Percentiles rank a stretch among this genome's conserved stretches.
Conservation (phyloP, 2,329 filamentous ascomycete genomes). For the Tolypocladium ovalisporum region DNA sequence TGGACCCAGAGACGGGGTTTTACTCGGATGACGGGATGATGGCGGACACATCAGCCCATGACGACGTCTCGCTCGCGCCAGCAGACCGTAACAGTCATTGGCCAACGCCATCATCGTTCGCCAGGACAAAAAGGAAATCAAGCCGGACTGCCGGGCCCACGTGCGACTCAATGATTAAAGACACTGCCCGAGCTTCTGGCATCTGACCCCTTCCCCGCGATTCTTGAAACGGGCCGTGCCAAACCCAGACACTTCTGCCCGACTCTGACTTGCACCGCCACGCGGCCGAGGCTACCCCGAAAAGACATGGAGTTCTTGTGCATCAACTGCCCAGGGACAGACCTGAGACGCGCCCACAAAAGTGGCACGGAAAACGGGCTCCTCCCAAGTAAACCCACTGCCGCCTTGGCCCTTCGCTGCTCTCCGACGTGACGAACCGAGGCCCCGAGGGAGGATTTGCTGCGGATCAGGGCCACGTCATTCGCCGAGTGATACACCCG, state of each 20-base stretch:
- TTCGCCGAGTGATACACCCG: neutral
- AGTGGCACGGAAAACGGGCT: neutral
- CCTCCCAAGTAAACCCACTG: neutral
- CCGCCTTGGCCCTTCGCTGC: neutral
- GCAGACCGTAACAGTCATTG: too few species aligned
- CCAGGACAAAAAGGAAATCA: neutral
- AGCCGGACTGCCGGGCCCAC: neutral
- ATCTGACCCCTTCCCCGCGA: neutral
- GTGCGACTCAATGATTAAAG: neutral
- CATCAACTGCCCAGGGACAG: too few species aligned
- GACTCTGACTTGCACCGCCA: neutral
- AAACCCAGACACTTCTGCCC: neutral
- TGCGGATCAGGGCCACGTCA: neutral
- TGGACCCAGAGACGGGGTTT: too few species aligned
- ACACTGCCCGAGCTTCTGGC: neutral
- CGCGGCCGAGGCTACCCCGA: neutral
- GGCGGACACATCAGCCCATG: too few species aligned
- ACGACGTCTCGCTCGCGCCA: too few species aligned
- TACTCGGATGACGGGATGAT: neutral
- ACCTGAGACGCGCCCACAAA: neutral
- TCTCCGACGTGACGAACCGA: too few species aligned
- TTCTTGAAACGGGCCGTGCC: neutral
- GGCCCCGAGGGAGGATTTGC: neutral
- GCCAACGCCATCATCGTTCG: too few species aligned
- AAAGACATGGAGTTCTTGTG: too few species aligned